phyloP scores from a whole-genome alignment of 495 filamentous ascomycete genomes.

The Chaetomium cochliodes region DNA sequence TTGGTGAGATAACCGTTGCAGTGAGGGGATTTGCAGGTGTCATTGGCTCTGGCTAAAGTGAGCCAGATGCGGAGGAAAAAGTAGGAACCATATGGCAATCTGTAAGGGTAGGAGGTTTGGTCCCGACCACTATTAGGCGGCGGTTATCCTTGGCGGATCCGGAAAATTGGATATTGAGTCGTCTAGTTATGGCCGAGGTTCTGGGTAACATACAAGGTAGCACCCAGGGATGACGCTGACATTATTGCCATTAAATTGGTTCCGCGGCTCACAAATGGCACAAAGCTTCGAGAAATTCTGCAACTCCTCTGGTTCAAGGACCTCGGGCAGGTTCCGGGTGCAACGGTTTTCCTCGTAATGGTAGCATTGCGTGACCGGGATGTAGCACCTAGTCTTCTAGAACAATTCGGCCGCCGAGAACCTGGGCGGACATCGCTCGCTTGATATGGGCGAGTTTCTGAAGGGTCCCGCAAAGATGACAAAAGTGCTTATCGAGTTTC shows the following conservation, averaged over 20 bases:
- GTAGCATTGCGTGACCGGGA: not conserved
- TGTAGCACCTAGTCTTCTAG: not conserved
- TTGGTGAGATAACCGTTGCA: not conserved
- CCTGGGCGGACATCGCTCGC: too few relatives aligned
- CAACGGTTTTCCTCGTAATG: not conserved
- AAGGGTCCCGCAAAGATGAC: too few relatives aligned
- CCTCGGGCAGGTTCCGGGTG: not conserved
- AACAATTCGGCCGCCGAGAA: not conserved
- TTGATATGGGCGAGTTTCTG: too few relatives aligned
- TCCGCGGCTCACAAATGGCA: too few relatives aligned
- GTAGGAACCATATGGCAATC: conserved; percentile 2
- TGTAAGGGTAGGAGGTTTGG: not conserved
- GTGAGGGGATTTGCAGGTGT: not conserved
- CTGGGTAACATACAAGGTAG: not conserved
- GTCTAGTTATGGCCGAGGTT: not conserved
- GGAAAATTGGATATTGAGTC: conserved; percentile 2
- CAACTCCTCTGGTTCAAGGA: not conserved
- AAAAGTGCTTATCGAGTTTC: too few relatives aligned
- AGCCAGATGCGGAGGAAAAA: not conserved
- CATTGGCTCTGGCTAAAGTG: conserved; percentile 18
- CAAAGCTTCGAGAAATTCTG: too few relatives aligned
- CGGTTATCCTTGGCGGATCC: conserved; percentile 26
- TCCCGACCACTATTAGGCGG: conserved; percentile 18
- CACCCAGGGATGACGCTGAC: not conserved
- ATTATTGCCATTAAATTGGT: too few relatives aligned